Evolutionary conservation across 1,284 basidiomycete species (phyloP), one percentile per base, ranked within the genome.

Genomic region (Somion occarium): DNA sequence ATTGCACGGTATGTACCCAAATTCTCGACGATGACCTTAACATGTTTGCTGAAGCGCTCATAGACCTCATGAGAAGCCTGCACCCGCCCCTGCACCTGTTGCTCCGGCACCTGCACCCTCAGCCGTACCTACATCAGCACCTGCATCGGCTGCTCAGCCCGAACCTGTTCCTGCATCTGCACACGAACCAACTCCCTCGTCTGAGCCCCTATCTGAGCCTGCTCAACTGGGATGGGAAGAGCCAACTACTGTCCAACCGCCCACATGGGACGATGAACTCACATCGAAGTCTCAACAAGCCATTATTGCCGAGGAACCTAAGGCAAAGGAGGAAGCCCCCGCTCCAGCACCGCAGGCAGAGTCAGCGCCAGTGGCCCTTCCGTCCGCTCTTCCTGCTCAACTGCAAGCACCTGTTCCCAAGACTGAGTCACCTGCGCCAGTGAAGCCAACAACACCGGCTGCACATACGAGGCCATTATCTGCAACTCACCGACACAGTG

Each of bases 211-310:
- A 43, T 52, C 67, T 39, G 65, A 64, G 44, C 53, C 62, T 41
- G 15, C 54, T 56, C 37, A 73, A 42, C 62, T 67, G 44, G 73
- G 76, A 24, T 83, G 85, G 83, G 87, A 89, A 66, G 86, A 88
- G 53, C 86, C 87, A 2, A 87, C 82, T 1, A 90, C 88, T 1
- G 79, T 76, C 12, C 78, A 88, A 59, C 69, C 78, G 5, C 85
- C 84, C 2, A 74, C 79, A 34, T 89, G 86, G 85, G 88, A 90
- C 48, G 85, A 88, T 45, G 86, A 89, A 49, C 77, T 82, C 13
- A 68, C 73, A 49, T 59, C 66, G 45, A 70, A 73, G 56, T 47
- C 53, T 45, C 48, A 55, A 23, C 68, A 63, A 38, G 50, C 61
- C n/a, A 59, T 58, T 41, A 44, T 56, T 3, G 38, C 56, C 5